phyloP scores from a whole-genome alignment of 2,329 filamentous ascomycete species.

The Chrysoporthe cubensis region DNA sequence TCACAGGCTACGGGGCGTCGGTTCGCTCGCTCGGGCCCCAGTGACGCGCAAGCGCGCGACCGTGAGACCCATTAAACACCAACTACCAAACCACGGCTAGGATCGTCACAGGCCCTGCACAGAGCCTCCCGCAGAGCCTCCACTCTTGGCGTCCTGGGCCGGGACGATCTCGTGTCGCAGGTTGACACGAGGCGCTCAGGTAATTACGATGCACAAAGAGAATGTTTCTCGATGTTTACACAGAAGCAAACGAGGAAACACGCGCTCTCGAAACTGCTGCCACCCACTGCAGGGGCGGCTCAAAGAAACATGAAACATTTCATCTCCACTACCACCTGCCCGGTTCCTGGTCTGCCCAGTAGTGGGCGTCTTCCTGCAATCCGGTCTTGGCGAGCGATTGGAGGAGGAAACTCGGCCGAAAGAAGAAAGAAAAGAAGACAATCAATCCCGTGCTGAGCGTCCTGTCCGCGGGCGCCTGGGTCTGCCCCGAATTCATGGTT shows the following conservation, averaged over 20 bases:
- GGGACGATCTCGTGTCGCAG: neutral
- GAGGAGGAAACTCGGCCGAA: neutral
- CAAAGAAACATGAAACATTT: constrained; percentile 2
- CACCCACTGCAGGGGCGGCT: neutral
- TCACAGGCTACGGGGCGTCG: too few species aligned
- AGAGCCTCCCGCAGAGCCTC: constrained; percentile 10
- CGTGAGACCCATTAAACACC: neutral
- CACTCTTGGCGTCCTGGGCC: neutral
- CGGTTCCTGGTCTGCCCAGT: neutral
- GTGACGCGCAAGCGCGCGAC: too few species aligned
- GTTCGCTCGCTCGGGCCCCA: too few species aligned
- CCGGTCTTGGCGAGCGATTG: constrained; percentile 6
- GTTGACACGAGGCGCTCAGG: neutral
- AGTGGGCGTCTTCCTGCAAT: neutral
- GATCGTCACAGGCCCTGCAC: neutral
- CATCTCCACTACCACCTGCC: constrained; percentile 1
- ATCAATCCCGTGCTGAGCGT: too few species aligned
- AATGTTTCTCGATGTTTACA: neutral
- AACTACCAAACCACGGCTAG: neutral
- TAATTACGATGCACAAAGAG: neutral
- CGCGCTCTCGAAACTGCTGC: too few species aligned
- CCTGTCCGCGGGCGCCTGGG: neutral
- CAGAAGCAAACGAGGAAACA: neutral
- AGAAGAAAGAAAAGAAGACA: neutral
- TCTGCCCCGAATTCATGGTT: neutral